Percentiles rank a stretch among this genome's conserved stretches.
Evolutionary conservation across 2,329 filamentous ascomycete species (phyloP).

Genomic region (Tolypocladium tropicale): DNA sequence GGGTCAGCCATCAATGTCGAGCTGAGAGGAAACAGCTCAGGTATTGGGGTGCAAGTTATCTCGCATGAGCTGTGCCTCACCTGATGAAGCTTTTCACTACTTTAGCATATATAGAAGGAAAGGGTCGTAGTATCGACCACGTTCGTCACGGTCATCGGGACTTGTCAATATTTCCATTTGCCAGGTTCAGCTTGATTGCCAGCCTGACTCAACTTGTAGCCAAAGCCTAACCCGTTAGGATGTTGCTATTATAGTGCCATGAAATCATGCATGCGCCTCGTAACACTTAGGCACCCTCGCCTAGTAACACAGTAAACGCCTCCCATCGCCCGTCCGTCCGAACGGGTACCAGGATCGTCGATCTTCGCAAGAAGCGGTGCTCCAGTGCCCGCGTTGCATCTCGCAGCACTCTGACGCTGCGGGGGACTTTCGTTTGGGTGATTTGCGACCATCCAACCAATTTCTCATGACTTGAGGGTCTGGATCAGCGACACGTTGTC

Average conservation of each 20-base stretch:
- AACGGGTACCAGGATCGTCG: not conserved
- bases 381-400: not conserved
- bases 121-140: too few species aligned
- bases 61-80: too few species aligned
- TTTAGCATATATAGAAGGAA: too few species aligned
- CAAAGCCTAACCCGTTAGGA: not conserved
- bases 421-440: not conserved
- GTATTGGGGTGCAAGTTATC: too few species aligned
- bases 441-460: not conserved
- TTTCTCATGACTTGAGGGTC: slow-evolving; percentile 21
- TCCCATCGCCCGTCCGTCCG: not conserved
- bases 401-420: not conserved
- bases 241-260: not conserved
- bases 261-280: slow-evolving; percentile 3
- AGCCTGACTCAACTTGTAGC: not conserved
- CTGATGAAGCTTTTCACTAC: not conserved
- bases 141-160: not conserved
- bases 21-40: too few species aligned
- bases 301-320: slow-evolving; percentile 2
- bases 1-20: too few species aligned
- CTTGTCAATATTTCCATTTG: not conserved
- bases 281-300: not conserved
- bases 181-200: not conserved
- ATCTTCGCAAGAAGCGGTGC: not conserved
- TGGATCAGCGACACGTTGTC: slow-evolving; percentile 83